Evolutionary conservation across 495 filamentous ascomycete genomes (phyloP).

Genomic region (Penicillium antarcticum): DNA sequence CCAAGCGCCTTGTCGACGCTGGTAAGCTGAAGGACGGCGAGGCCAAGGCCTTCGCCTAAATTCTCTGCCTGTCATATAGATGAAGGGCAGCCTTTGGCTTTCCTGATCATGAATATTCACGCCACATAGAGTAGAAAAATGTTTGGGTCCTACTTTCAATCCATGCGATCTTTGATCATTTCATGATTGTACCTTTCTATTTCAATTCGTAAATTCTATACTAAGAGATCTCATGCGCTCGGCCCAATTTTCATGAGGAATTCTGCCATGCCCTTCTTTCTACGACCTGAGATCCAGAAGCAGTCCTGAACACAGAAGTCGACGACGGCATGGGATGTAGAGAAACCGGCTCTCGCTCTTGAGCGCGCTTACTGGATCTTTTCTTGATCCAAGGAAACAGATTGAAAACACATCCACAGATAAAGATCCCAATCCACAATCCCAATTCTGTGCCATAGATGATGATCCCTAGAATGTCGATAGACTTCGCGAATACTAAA

Average conservation of each 20-base stretch:
- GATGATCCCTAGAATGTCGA: constrained; percentile 56
- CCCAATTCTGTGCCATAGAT: constrained; percentile 60
- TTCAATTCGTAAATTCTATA: no score
- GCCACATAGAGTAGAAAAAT: constrained; percentile 11
- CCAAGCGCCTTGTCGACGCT: constrained; percentile 65
- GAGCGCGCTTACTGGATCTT: constrained; percentile 10
- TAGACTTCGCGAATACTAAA: constrained; percentile 49
- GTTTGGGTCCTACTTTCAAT: neutral
- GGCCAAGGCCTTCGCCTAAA: constrained; percentile 50
- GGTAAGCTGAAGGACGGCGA: constrained; percentile 85
- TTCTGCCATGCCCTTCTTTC: constrained; percentile 16
- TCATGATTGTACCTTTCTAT: no score
- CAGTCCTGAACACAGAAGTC: constrained; percentile 54
- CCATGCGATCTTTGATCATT: neutral
- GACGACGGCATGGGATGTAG: constrained; percentile 53
- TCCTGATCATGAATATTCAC: constrained; percentile 8
- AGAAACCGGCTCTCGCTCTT: constrained; percentile 23
- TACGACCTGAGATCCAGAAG: constrained; percentile 30
- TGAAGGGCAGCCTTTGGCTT: neutral
- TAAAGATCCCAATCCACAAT: constrained; percentile 62
- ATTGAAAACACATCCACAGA: constrained; percentile 57
- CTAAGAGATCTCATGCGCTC: no score
- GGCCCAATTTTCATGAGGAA: neutral
- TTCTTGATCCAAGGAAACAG: constrained; percentile 48
- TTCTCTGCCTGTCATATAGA: constrained; percentile 1